Evolutionary conservation across 495 filamentous ascomycete genomes (phyloP), one percentile per base, ranked within the genome.

Genomic region (Beverwykella pulmonaria): DNA sequence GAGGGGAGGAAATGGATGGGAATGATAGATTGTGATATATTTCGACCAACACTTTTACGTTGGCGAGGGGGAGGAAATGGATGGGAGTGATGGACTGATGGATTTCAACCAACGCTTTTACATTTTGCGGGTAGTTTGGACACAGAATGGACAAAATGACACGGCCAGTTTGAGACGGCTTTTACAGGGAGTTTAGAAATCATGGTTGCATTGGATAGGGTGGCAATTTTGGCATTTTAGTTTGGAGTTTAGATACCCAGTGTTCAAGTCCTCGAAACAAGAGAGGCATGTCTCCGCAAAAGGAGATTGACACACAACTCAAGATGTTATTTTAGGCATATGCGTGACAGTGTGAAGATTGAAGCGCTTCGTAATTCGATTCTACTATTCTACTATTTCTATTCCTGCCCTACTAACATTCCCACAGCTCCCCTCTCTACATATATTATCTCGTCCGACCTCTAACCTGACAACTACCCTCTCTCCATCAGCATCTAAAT

Each of bases 401-500:
- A 34, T 12, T 6, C 12, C 5, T 34, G 32, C 32, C 32, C 6
- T 6, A 34, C 12, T 34, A 34, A 34, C 32, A 6, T n/a, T n/a
- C n/a, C n/a, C n/a, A n/a, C n/a, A n/a, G n/a, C n/a, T n/a, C 30
- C 30, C 12, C 30, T 5, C 12, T 34, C 30, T 34, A 34, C 30
- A 4, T 34, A 4, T 34, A 34, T 34, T 34, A 34, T 5, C 30
- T 12, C 12, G 12, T 34, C 30, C 30, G 4, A 34, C 12, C 30
- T 12, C 30, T 5, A 34, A 5, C 30, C 30, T 12, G 5, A 4
- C 30, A 4, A 34, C 30, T 34, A 12, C 30, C 4, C 4, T 12
- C 30, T 12, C 30, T 12, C 30, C 4, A 34, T 55, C 25, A 2
- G 32, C 5, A 14, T 49, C 41, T 59, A 87, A 36, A 78, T 75